phyloP scores from a whole-genome alignment of 331 rosid species.

The Malus hybrid region DNA sequence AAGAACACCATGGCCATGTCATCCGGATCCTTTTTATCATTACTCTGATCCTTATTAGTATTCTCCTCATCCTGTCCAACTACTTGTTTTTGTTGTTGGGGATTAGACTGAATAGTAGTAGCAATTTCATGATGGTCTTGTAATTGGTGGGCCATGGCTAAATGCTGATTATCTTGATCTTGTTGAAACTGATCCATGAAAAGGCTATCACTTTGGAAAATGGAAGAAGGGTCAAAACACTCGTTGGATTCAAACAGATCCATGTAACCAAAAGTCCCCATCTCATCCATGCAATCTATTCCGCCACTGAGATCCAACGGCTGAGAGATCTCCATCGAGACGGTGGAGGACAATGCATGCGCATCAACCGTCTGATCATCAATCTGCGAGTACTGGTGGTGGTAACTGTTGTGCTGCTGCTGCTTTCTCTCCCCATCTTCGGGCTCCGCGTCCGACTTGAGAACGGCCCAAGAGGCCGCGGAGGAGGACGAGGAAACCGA shows the following conservation, averaged over 20 bases:
- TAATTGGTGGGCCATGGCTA: neutral
- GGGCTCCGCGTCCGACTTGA: slow-evolving; percentile 42
- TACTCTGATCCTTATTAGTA: neutral
- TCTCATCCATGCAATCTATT: slow-evolving; percentile 46
- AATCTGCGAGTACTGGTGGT: neutral
- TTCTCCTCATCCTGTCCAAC: slow-evolving; percentile 3
- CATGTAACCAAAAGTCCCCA: slow-evolving; percentile 82
- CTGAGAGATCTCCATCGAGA: slow-evolving; percentile 55
- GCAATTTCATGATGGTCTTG: neutral
- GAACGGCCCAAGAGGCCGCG: slow-evolving; percentile 67
- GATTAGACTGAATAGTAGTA: neutral
- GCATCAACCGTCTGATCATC: slow-evolving; percentile 10
- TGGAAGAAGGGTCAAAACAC: slow-evolving; percentile 49
- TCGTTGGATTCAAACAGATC: slow-evolving; percentile 62
- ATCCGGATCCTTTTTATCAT: slow-evolving; percentile 12
- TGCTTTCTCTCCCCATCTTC: slow-evolving; percentile 27
- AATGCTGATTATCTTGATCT: neutral
- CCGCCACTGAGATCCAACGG: slow-evolving; percentile 8
- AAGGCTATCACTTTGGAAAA: slow-evolving; percentile 38
- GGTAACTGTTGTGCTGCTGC: neutral
- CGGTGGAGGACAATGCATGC: slow-evolving; percentile 40
- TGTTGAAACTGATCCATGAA: slow-evolving; percentile 19
- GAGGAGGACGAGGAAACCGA: slow-evolving; percentile 60
- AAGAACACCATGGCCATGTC: slow-evolving; percentile 79
- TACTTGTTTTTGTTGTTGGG: neutral